Base-by-base conservation (phyloP, 306 rosid genomes). In the Cicer pinnatifidum region DNA sequence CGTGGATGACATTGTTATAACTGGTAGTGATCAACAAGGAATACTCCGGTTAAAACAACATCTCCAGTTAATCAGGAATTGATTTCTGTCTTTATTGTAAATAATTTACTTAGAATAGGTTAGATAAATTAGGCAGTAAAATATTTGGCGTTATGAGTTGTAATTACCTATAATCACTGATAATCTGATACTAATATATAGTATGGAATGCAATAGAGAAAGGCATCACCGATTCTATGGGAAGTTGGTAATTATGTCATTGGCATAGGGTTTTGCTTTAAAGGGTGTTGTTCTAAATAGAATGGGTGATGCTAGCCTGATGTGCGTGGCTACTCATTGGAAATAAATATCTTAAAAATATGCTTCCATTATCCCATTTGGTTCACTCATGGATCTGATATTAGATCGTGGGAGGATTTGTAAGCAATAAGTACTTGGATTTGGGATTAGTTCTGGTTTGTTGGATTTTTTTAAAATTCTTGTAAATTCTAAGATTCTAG, bases 281-380 rank as follows among this genome's bases (percentile, higher is more conserved):
- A 17, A 11, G 47, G 1, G 9, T 64, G 10, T 19, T 28, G 35
- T 66, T 44, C 37, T 23, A 44, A 44, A 44, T 19, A 66, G 48
- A 52, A 69, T 51, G 37, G 63, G 20, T 54, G 65, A 54, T 54
- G 50, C 75, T 39, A 39, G 16, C 53, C 20, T 4, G 17, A 40
- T 40, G 38, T 40, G 75, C 23, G 19, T 40, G 66, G 20, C 39
- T 39, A 53, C 53, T 71, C 66, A 40, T 54, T 71, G 65, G 40
- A 8, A 62, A 7, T 15, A 11, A 2, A 6, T 33, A 9, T 44
- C 12, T 44, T 44, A 11, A 9, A 44, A 8, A 8, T 11, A 9
- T 44, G 12, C 48, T 44, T 44, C 12, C 12, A 9, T 44, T 44
- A 44, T 44, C 48, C 48, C 48, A 44, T 9, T 9, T 9, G 11